A percentile compares a stretch with the other conserved stretches of the same genome.
These are phyloP conservation scores for Cryoendolithus antarcticus DNA, from an alignment of 2,329 filamentous ascomycete genomes.

Conservation along the genomic window DNA sequence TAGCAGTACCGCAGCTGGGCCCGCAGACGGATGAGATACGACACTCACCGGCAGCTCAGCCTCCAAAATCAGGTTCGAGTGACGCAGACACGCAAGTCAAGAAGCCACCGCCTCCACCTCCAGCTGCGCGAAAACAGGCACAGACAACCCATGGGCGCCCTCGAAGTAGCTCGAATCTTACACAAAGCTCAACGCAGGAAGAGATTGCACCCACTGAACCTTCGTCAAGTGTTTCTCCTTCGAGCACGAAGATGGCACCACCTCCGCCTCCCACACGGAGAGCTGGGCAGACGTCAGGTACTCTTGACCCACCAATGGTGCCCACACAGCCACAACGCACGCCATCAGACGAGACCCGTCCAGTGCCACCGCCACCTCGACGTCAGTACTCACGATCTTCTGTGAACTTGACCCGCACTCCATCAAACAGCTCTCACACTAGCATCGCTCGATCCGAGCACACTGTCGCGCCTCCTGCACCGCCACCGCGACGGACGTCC, in stretches of 20 bases:
- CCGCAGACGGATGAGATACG: not conserved
- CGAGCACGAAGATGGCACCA: slow-evolving; percentile 18
- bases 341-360: slow-evolving; percentile 5
- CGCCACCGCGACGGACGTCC: slow-evolving; percentile 16
- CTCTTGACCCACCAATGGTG: slow-evolving; percentile 10
- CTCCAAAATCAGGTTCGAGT: slow-evolving; percentile 5
- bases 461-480: slow-evolving; percentile 15
- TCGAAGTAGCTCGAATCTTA: slow-evolving; percentile 6
- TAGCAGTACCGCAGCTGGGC: slow-evolving; percentile 2
- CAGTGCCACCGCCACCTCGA: slow-evolving; percentile 17
- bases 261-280: slow-evolving; percentile 20
- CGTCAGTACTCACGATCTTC: slow-evolving; percentile 13
- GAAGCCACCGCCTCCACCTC: slow-evolving; percentile 46
- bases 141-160: not conserved
- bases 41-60: not conserved
- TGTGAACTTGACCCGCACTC: slow-evolving; percentile 7
- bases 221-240: slow-evolving; percentile 11
- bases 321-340: slow-evolving; percentile 2
- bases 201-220: slow-evolving; percentile 5
- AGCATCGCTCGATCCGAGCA: slow-evolving; percentile 11
- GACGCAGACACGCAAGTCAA: slow-evolving; percentile 2
- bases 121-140: slow-evolving; percentile 5
- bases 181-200: slow-evolving; percentile 5
- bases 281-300: slow-evolving; percentile 5
- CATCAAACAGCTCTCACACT: slow-evolving; percentile 10